Percentiles rank a stretch among this genome's conserved stretches.
These are phyloP conservation scores for Prototheca stagnorum DNA, from an alignment of 163 green algal species.

Conservation along the genomic window DNA sequence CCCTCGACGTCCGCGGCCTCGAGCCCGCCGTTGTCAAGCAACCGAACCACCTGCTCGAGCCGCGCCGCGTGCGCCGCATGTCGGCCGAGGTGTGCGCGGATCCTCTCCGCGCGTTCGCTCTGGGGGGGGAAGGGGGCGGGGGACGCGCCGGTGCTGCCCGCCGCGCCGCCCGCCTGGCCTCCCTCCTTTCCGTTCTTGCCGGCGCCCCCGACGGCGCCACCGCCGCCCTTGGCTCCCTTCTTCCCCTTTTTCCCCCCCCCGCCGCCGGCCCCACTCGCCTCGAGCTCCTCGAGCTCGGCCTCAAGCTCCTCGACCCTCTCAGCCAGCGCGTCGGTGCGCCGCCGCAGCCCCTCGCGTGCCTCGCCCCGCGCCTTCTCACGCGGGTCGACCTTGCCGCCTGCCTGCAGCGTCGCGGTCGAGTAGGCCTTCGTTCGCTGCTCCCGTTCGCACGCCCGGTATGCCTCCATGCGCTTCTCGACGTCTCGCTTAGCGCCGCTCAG, in stretches of 20 bases:
- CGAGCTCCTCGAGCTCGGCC: slow-evolving; percentile 68
- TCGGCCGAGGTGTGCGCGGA: slow-evolving; percentile 56
- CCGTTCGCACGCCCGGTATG: slow-evolving; percentile 92
- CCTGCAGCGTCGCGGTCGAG: slow-evolving; percentile 66
- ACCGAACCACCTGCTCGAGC: slow-evolving; percentile 77
- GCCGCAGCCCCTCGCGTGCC: slow-evolving; percentile 79
- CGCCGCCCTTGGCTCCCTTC: too few species aligned
- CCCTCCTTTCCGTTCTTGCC: slow-evolving; percentile 65
- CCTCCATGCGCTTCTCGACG: slow-evolving; percentile 94
- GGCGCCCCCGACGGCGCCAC: too few species aligned
- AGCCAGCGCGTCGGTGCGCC: slow-evolving; percentile 63
- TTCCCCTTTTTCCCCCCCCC: slow-evolving; percentile 72
- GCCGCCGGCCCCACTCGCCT: slow-evolving; percentile 16
- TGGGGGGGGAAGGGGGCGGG: slow-evolving; percentile 40
- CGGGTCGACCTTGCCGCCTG: slow-evolving; percentile 53
- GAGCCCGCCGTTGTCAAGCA: slow-evolving; percentile 83
- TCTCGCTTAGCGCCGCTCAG: slow-evolving; percentile 69
- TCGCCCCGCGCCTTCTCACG: slow-evolving; percentile 67
- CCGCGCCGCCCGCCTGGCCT: too few species aligned
- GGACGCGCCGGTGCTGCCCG: too few species aligned
- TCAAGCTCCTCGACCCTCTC: slow-evolving; percentile 77
- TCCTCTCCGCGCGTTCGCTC: slow-evolving; percentile 64
- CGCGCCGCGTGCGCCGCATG: slow-evolving; percentile 67
- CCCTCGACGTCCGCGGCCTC: slow-evolving; percentile 45
- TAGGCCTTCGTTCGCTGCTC: slow-evolving; percentile 93